These are phyloP conservation scores for Candida germanica DNA, from an alignment of 805 yeast species.

Conservation along the genomic window DNA sequence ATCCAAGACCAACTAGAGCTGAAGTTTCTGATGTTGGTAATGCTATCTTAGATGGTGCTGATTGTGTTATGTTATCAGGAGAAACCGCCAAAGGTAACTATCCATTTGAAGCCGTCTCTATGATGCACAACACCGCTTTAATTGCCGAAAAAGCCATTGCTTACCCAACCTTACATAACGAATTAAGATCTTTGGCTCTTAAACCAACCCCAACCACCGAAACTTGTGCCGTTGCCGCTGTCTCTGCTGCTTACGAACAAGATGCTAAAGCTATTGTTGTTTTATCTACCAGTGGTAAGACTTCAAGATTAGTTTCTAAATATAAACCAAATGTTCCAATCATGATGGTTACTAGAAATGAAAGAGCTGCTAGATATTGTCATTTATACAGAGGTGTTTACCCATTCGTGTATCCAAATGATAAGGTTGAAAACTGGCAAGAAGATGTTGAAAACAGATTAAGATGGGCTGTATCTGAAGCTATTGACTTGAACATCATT, in stretches of 20 bases:
- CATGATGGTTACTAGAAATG: slow-evolving; percentile 96
- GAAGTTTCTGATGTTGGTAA: slow-evolving; percentile 99
- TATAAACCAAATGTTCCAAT: slow-evolving; percentile 97
- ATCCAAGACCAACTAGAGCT: slow-evolving; percentile 99
- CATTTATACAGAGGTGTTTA: slow-evolving; percentile 98
- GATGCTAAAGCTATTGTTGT: slow-evolving; percentile 95
- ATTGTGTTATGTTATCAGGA: slow-evolving; percentile 99
- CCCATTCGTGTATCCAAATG: slow-evolving; percentile 82
- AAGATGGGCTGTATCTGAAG: slow-evolving; percentile 88
- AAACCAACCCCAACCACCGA: slow-evolving; percentile 92
- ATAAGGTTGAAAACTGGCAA: slow-evolving; percentile 80
- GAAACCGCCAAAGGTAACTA: slow-evolving; percentile 99
- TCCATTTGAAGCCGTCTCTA: slow-evolving; percentile 95
- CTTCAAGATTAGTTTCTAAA: slow-evolving; percentile 95
- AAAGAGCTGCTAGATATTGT: slow-evolving; percentile 87
- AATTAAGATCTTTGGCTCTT: slow-evolving; percentile 78
- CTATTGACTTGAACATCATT: slow-evolving; percentile 81
- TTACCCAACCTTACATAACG: slow-evolving; percentile 79
- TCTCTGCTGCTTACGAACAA: slow-evolving; percentile 94
- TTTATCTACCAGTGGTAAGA: slow-evolving; percentile 89
- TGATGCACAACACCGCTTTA: slow-evolving; percentile 97
- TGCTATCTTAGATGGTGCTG: slow-evolving; percentile 98
- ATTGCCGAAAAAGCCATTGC: slow-evolving; percentile 97
- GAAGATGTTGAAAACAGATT: slow-evolving; percentile 94
- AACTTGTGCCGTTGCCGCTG: slow-evolving; percentile 97